Conservation (phyloP, 2,329 filamentous ascomycete species). For the Ascochyta clinopodiicola region DNA sequence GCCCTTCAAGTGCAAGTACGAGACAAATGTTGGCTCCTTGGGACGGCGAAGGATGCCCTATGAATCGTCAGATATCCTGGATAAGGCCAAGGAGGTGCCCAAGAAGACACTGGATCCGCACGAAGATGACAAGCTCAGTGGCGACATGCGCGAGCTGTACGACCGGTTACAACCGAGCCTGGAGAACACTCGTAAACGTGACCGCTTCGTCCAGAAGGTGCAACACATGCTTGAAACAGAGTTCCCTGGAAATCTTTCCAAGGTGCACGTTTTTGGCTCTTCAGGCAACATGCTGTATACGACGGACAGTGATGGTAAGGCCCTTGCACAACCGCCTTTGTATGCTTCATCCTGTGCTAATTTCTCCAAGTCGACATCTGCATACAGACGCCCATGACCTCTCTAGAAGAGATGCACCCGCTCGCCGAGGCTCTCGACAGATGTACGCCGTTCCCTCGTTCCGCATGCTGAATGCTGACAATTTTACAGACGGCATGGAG, state of each 20-base stretch:
- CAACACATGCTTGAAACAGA: conserved; percentile 86
- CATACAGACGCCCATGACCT: conserved; percentile 89
- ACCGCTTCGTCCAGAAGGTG: conserved; percentile 82
- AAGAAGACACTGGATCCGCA: conserved; percentile 59
- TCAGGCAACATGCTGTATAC: conserved; percentile 95
- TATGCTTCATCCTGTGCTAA: conserved; percentile 28
- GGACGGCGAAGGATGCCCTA: conserved; percentile 90
- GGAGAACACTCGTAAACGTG: conserved; percentile 77
- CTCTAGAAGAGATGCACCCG: conserved; percentile 86
- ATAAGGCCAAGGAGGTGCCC: conserved; percentile 70
- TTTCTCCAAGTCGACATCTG: conserved; percentile 82
- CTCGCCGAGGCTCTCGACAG: conserved; percentile 85
- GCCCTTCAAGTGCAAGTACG: conserved; percentile 77
- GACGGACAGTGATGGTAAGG: conserved; percentile 90
- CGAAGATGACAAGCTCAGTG: conserved; percentile 65
- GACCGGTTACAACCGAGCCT: conserved; percentile 81
- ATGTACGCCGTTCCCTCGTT: conserved; percentile 64
- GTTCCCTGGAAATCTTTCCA: conserved; percentile 90
- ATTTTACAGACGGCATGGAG: conserved; percentile 86
- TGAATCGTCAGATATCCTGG: conserved; percentile 82
- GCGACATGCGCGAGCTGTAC: conserved; percentile 86
- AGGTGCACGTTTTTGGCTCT: conserved; percentile 94
- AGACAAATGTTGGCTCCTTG: conserved; percentile 77
- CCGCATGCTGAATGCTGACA: conserved; percentile 25
- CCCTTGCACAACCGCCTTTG: background rate